Evolutionary conservation across 495 filamentous ascomycete species (phyloP), one percentile per base, ranked within the genome.

Genomic region (Trichoderma erinaceum): DNA sequence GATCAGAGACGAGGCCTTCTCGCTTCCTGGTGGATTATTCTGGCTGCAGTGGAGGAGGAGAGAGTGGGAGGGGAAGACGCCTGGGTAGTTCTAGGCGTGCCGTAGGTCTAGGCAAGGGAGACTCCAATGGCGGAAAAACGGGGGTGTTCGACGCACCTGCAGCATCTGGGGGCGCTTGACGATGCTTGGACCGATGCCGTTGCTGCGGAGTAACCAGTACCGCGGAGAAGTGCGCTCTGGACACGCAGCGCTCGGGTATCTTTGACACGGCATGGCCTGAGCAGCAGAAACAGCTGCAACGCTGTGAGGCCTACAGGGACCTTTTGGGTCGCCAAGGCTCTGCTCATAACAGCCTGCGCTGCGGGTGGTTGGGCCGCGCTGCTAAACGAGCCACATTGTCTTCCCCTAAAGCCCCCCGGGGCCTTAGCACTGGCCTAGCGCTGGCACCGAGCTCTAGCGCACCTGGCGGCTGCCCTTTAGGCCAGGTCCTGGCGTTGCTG

Each of bases 71-170:
- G 11, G 32, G 56, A 25, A 61, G n/a, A n/a, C n/a, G n/a, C n/a
- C 11, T 48, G n/a, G 44, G 44, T 13, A 48, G n/a, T 16, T 48
- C 44, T n/a, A 48, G 44, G 44, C 44, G 13, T n/a, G 35, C 35
- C 35, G 35, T 38, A 52, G 46, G 16, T 23, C 21, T 58, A 58
- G 27, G 56, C 56, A 61, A 61, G 56, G 56, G 56, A 61, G 56
- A 32, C 25, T 27, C 23, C 56, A n/a, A 32, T 13, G 13, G 25
- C 16, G 44, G 21, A 61, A 61, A 61, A 61, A 29, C 10, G 56
- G 56, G 56, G 56, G 56, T 61, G 56, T 61, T 61, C 56, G 56
- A 61, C 56, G 56, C 56, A 61, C 25, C 56, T 61, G 56, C 56
- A 61, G 56, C 56, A 16, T 29, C 56, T 32, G 56, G 25, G 52